A percentile compares a stretch with the other conserved stretches of the same genome.
Conservation (phyloP, 495 filamentous ascomycete species). For the Tuber calosporum region DNA sequence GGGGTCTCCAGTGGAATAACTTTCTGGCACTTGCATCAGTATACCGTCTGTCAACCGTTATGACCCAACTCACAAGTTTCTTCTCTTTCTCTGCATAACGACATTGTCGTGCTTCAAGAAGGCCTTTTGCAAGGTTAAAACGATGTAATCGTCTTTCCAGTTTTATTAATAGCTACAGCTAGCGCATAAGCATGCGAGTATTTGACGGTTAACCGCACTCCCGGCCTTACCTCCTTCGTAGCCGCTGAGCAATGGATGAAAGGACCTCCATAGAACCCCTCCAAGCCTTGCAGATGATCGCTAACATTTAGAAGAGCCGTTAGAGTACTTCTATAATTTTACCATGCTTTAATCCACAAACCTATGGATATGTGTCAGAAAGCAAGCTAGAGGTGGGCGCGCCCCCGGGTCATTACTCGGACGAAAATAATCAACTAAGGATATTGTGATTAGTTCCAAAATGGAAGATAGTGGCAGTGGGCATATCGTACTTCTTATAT, state of each 20-base stretch:
- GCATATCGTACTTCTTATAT: constrained; percentile 52
- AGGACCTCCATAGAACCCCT: constrained; percentile 43
- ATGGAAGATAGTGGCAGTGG: constrained; percentile 5
- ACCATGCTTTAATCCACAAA: constrained; percentile 3
- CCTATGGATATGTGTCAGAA: constrained; percentile 80
- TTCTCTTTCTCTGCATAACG: constrained; percentile 37
- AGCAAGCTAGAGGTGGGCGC: constrained; percentile 69
- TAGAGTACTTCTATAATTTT: neutral
- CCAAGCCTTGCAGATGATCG: constrained; percentile 80
- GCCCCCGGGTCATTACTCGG: constrained; percentile 46
- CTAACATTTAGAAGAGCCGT: constrained; percentile 43
- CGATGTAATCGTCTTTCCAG: constrained; percentile 44
- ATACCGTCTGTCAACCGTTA: neutral
- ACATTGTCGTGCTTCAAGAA: constrained; percentile 18
- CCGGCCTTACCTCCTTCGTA: constrained; percentile 71
- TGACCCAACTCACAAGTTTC: constrained; percentile 21
- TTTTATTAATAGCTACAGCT: constrained; percentile 67
- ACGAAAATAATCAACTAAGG: constrained; percentile 76
- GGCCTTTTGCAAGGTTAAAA: constrained; percentile 46
- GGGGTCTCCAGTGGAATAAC: constrained; percentile 80
- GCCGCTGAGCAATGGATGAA: constrained; percentile 75
- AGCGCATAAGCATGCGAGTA: constrained; percentile 59
- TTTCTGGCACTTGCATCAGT: constrained; percentile 48
- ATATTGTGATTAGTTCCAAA: constrained; percentile 8
- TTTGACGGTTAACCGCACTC: constrained; percentile 66